These are phyloP conservation scores for Amaranthus cruentus DNA, from an alignment of 148 eudicot genomes.

Conservation along the genomic window DNA sequence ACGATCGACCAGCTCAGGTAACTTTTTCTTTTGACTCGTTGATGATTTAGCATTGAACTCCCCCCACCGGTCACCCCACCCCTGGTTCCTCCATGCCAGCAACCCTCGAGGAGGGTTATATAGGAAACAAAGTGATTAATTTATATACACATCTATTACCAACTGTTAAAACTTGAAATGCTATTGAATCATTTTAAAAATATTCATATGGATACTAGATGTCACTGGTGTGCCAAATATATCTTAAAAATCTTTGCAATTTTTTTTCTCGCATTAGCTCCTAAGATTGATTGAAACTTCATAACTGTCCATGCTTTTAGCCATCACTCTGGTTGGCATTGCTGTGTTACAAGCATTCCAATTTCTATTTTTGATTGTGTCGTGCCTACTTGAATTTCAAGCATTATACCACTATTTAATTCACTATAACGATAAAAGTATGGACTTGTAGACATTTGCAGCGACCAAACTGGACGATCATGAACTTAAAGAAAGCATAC, in stretches of 20 bases:
- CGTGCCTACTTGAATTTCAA: background rate
- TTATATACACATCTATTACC: background rate
- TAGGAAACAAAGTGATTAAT: background rate
- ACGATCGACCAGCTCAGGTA: slow-evolving; percentile 94
- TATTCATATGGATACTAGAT: background rate
- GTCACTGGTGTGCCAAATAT: background rate
- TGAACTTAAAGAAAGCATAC: slow-evolving; percentile 85
- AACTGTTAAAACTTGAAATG: background rate
- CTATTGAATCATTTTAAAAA: background rate
- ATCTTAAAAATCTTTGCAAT: background rate
- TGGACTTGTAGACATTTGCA: slow-evolving; percentile 66
- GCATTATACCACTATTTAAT: background rate
- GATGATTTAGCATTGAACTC: background rate
- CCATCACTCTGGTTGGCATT: background rate
- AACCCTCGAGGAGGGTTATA: too few relatives aligned
- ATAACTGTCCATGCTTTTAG: background rate
- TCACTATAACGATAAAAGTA: slow-evolving; percentile 7
- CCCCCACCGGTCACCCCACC: background rate
- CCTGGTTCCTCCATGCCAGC: too few relatives aligned
- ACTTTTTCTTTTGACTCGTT: slow-evolving; percentile 2
- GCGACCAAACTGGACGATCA: slow-evolving; percentile 84
- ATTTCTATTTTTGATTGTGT: slow-evolving; percentile 2
- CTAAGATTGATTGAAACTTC: background rate
- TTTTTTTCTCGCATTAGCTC: background rate
- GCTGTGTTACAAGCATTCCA: background rate